These are phyloP conservation scores for Lasiodiplodia sp. DNA, from an alignment of 2,329 filamentous ascomycete genomes.

Conservation along the genomic window DNA sequence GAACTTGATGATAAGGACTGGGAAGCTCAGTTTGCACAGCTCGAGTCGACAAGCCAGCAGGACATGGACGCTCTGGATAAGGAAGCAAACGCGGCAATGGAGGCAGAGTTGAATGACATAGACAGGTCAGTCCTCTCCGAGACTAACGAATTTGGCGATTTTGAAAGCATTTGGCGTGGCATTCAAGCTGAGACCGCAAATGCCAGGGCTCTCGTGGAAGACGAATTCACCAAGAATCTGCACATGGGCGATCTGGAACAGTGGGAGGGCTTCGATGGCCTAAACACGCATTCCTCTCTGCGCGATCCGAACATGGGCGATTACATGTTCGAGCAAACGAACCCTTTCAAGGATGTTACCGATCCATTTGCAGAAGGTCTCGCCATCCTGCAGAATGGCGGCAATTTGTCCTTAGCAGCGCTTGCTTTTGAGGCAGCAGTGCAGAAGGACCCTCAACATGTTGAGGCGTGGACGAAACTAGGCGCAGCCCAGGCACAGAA, in stretches of 20 bases:
- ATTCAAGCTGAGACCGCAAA: slow-evolving; percentile 79
- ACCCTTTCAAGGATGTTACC: slow-evolving; percentile 79
- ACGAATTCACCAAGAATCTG: slow-evolving; percentile 66
- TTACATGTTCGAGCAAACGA: slow-evolving; percentile 95
- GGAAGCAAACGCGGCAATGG: slow-evolving; percentile 76
- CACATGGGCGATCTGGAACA: slow-evolving; percentile 78
- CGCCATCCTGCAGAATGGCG: slow-evolving; percentile 90
- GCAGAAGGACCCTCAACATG: slow-evolving; percentile 85
- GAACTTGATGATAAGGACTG: slow-evolving; percentile 93
- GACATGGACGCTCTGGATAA: slow-evolving; percentile 60
- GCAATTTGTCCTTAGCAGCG: slow-evolving; percentile 91
- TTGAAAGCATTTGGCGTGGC: slow-evolving; percentile 87
- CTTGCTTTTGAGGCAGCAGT: slow-evolving; percentile 95
- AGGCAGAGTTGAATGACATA: slow-evolving; percentile 86
- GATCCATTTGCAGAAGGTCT: slow-evolving; percentile 94
- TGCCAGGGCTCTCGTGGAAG: slow-evolving; percentile 71
- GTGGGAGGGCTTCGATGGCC: slow-evolving; percentile 77
- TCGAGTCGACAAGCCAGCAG: slow-evolving; percentile 72
- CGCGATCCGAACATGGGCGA: slow-evolving; percentile 82
- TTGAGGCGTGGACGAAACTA: slow-evolving; percentile 92
- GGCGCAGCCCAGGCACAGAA: slow-evolving; percentile 96
- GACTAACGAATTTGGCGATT: slow-evolving; percentile 80
- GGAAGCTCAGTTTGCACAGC: slow-evolving; percentile 94
- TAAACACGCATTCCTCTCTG: slow-evolving; percentile 72
- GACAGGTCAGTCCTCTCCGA: slow-evolving; percentile 82